Conservation (phyloP, 768 basidiomycete genomes). For the Chiua virens region DNA sequence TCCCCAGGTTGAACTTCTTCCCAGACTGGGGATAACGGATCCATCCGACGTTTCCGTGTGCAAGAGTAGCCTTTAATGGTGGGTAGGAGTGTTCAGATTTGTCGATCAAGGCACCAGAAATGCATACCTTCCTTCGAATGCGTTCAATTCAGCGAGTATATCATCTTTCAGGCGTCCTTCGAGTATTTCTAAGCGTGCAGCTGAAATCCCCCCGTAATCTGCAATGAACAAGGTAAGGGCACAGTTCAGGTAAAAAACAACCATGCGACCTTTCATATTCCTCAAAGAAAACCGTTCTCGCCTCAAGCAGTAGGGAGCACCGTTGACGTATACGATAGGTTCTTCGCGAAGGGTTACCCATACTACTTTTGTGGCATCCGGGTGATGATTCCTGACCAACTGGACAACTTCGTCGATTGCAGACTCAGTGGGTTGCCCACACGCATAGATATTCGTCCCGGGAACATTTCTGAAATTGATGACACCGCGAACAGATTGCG, state of each 20-base stretch:
- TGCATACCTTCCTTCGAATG: conserved; percentile 81
- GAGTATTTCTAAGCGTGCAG: conserved; percentile 81
- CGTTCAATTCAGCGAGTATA: conserved; percentile 75
- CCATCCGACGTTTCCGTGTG: conserved; percentile 90
- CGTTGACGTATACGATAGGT: conserved; percentile 90
- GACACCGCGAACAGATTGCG: conserved; percentile 80
- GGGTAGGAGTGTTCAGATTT: too few species aligned
- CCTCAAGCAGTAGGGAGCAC: conserved; percentile 86
- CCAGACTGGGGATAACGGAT: conserved; percentile 90
- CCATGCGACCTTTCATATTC: conserved; percentile 82
- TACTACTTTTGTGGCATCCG: conserved; percentile 60
- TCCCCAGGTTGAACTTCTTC: conserved; percentile 75
- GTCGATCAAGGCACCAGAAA: background rate
- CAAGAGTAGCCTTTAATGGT: conserved; percentile 61
- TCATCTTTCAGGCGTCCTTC: conserved; percentile 91
- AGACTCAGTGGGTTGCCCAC: conserved; percentile 87
- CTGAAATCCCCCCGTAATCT: conserved; percentile 96
- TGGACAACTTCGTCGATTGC: conserved; percentile 81
- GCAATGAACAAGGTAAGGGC: background rate
- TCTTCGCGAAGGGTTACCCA: conserved; percentile 97
- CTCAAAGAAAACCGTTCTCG: conserved; percentile 83
- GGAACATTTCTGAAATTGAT: conserved; percentile 91
- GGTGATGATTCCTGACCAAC: conserved; percentile 60
- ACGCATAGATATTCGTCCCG: conserved; percentile 80
- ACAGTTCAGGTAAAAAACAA: background rate